These are phyloP conservation scores for Ganoderma sp. DNA, from an alignment of 1,284 basidiomycete genomes.

Conservation along the genomic window DNA sequence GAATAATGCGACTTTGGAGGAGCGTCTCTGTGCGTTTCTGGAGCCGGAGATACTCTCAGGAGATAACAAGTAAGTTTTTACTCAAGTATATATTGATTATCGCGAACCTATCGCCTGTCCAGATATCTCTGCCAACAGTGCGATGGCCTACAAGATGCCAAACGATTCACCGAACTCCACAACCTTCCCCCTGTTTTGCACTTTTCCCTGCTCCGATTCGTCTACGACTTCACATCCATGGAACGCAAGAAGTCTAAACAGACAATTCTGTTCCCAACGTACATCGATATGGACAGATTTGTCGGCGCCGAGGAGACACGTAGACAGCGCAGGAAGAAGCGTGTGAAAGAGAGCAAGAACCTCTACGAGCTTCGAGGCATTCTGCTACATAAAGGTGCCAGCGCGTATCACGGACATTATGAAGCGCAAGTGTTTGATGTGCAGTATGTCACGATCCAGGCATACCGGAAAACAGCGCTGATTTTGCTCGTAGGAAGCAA, in stretches of 20 bases:
- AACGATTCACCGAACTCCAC: slow-evolving; percentile 70
- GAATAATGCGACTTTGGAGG: slow-evolving; percentile 76
- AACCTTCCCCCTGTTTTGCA: slow-evolving; percentile 84
- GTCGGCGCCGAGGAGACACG: slow-evolving; percentile 41
- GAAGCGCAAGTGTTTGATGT: slow-evolving; percentile 86
- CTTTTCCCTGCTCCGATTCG: slow-evolving; percentile 88
- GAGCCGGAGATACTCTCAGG: slow-evolving; percentile 75
- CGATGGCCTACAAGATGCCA: slow-evolving; percentile 73
- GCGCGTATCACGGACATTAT: slow-evolving; percentile 93
- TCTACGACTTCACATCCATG: slow-evolving; percentile 79
- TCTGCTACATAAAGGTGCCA: slow-evolving; percentile 81
- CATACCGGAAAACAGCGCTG: not conserved
- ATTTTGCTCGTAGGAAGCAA: slow-evolving; percentile 51
- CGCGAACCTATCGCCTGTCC: not conserved
- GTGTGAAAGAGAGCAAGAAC: slow-evolving; percentile 36
- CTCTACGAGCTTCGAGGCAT: slow-evolving; percentile 84
- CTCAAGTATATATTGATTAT: not conserved
- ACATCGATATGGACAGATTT: slow-evolving; percentile 77
- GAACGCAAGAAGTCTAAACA: slow-evolving; percentile 87
- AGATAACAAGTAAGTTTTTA: slow-evolving; percentile 71
- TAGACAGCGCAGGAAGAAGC: slow-evolving; percentile 28
- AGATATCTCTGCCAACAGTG: slow-evolving; percentile 85
- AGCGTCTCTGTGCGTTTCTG: slow-evolving; percentile 66
- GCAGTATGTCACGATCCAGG: slow-evolving; percentile 53
- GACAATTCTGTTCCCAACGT: slow-evolving; percentile 72